Base-by-base conservation (phyloP, 176 grass and related monocot genomes). In the Aegilops speltoides region DNA sequence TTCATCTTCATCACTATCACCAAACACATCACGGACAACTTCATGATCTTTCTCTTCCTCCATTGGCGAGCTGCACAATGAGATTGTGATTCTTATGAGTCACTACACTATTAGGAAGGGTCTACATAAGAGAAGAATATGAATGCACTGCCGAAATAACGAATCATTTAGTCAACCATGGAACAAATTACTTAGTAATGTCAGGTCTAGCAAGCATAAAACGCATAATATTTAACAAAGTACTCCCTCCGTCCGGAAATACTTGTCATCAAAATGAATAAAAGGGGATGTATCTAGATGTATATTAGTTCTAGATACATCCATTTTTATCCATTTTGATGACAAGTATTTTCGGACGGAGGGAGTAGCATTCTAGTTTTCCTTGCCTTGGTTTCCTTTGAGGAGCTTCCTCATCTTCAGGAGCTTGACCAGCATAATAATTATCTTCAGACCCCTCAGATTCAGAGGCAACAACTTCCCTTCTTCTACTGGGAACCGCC, bases 1-100 rank as follows among this genome's bases (percentile, higher is more conserved):
- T 79, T 94, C 97, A 74, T 98, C 97, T 87, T 98, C 97, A 86
- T 98, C 97, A 75, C 91, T 94, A 74, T 98, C 93, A 71, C 97
- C 93, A 93, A 98, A 98, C 43, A 96, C 97, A 88, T 91, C 94
- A 5, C 90, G 91, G 45, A 98, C 89, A 76, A 96, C 97, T 94
- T 96, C 86, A 33, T 94, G 77, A 29, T 96, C 90, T 70, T 83
- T 85, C 85, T 96, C 85, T 66, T 94, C 90, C 68, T 86, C 92
- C 62, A 87, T 60, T 7, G 65, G 82, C 8, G 87, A 91, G 56
- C 81, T 83, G 83, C 43, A 87, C 26, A 85, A 77, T 87, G 77
- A 85, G 31, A 91, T 29, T 48, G 43, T 60, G 33, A 84, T 52
- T 81, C 24, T 61, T 36, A 84, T 36, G 25, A 83, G 41, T 77